Conservation (phyloP, 225 moss, liverwort and hornwort species). For the Pleurozium schreberi region DNA sequence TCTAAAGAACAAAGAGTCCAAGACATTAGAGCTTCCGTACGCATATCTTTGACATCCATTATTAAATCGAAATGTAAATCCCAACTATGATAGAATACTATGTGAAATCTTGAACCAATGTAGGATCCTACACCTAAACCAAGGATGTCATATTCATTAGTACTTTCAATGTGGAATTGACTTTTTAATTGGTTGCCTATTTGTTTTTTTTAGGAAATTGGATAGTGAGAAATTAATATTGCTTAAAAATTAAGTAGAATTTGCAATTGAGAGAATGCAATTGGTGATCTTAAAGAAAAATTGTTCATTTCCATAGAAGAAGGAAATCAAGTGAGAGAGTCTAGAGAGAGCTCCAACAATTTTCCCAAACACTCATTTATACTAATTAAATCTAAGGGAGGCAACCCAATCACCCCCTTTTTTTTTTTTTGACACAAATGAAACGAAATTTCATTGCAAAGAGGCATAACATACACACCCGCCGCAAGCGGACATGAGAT, state of each 20-base stretch:
- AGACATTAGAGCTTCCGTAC: not conserved
- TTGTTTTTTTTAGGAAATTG: not conserved
- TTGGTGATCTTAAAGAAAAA: no score
- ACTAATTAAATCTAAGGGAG: no score
- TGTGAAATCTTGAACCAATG: fast-evolving
- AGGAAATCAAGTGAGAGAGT: no score
- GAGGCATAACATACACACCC: no score
- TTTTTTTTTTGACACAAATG: no score
- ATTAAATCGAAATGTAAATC: not conserved
- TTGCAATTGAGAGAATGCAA: not conserved
- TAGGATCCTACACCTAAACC: fast-evolving
- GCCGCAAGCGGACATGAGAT: no score
- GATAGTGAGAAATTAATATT: fast-evolving
- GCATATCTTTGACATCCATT: not conserved
- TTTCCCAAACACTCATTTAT: no score
- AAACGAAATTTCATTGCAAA: no score
- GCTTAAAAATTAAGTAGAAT: no score
- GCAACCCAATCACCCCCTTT: no score
- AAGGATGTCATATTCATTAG: not conserved
- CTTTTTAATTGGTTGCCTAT: not conserved
- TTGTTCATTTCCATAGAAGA: no score
- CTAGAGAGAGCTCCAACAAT: no score
- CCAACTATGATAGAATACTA: fast-evolving
- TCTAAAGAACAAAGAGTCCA: fast-evolving
- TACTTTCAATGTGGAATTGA: not conserved